Conservation (phyloP, 495 filamentous ascomycete species). For the Hyaloscypha variabilis region DNA sequence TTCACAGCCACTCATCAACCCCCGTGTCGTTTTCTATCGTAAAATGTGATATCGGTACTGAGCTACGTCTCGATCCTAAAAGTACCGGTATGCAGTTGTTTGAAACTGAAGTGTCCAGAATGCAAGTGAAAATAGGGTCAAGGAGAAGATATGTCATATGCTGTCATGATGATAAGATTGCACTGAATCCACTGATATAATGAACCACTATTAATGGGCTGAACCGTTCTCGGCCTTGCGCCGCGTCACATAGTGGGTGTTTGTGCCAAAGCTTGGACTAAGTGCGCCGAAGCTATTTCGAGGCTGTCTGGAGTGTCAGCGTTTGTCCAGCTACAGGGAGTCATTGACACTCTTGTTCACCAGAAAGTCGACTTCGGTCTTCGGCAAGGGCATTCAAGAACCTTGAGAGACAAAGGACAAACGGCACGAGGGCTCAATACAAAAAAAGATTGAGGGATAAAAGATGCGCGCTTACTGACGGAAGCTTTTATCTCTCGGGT, state of each 20-base stretch:
- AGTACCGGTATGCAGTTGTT: too few relatives aligned
- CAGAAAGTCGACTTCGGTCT: background rate
- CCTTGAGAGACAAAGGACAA: background rate
- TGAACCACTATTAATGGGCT: constrained; percentile 14
- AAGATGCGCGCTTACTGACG: background rate
- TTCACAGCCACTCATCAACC: background rate
- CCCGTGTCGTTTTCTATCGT: background rate
- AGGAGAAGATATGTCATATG: too few relatives aligned
- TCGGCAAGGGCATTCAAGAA: background rate
- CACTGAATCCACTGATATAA: background rate
- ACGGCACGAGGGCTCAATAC: background rate
- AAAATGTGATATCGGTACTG: background rate
- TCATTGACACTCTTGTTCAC: background rate
- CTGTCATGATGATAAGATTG: background rate
- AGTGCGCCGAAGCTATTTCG: background rate
- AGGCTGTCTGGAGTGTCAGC: constrained; percentile 4
- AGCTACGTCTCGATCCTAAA: background rate
- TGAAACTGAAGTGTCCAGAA: too few relatives aligned
- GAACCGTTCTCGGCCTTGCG: background rate
- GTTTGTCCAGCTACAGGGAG: background rate
- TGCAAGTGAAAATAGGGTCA: too few relatives aligned
- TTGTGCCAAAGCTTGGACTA: background rate
- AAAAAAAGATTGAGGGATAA: background rate
- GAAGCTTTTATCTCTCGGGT: background rate
- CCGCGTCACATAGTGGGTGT: constrained; percentile 11